A percentile compares a stretch with the other conserved stretches of the same genome.
phyloP scores from a whole-genome alignment of 352 stramenopile genomes.

The Phytophthora sansomeana region DNA sequence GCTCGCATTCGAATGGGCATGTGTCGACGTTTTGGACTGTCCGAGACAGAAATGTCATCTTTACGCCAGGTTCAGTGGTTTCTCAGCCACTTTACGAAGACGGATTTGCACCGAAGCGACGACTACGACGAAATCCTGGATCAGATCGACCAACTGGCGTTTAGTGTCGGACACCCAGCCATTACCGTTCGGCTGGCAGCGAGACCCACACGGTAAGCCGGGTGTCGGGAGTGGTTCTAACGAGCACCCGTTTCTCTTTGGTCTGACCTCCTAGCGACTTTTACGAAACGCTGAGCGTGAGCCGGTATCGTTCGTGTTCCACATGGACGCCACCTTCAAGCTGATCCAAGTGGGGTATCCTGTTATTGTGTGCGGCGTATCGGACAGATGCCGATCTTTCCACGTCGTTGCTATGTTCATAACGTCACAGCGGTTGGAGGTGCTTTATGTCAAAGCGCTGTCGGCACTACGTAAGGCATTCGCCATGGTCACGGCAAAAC shows the following conservation, averaged over 20 bases:
- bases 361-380: slow-evolving; percentile 22
- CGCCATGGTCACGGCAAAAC: background rate
- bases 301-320: slow-evolving; percentile 10
- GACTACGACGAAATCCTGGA: background rate
- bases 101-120: background rate
- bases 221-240: slow-evolving; percentile 7
- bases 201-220: background rate
- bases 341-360: slow-evolving; percentile 17
- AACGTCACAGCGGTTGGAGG: background rate
- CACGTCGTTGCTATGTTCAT: slow-evolving; percentile 24
- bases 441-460: background rate
- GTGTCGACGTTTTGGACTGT: background rate
- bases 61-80: background rate
- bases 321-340: slow-evolving; percentile 36
- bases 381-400: slow-evolving; percentile 22
- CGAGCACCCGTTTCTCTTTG: slow-evolving; percentile 9
- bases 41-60: background rate
- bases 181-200: background rate
- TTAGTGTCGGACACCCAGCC: background rate
- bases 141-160: slow-evolving; percentile 4
- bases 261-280: background rate
- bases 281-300: background rate
- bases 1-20: too few species aligned
- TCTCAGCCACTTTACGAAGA: background rate
- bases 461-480: background rate